A percentile compares a stretch with the other conserved stretches of the same genome.
phyloP scores from a whole-genome alignment of 2,329 filamentous ascomycete species.

The Colletotrichum endophyticum region DNA sequence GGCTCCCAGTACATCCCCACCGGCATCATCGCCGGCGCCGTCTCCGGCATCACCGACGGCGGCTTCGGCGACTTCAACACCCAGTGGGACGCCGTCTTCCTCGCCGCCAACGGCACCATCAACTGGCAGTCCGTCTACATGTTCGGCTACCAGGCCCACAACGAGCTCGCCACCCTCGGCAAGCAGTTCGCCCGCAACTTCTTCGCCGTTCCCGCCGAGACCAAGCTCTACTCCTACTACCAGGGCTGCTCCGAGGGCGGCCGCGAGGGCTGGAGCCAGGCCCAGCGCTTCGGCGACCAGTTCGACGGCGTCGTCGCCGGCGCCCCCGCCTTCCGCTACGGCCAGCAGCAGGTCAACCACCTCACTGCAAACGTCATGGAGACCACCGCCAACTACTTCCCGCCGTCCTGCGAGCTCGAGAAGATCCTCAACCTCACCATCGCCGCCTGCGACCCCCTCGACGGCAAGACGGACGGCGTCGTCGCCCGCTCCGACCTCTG shows the following conservation, averaged over 20 bases:
- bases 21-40: slow-evolving; percentile 51
- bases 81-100: slow-evolving; percentile 38
- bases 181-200: slow-evolving; percentile 53
- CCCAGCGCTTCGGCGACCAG: slow-evolving; percentile 54
- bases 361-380: slow-evolving; percentile 43
- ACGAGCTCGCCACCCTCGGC: slow-evolving; percentile 31
- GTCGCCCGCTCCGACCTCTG: slow-evolving; percentile 29
- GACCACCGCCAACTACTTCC: slow-evolving; percentile 28
- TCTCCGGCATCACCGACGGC: slow-evolving; percentile 52
- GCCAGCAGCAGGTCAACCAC: slow-evolving; percentile 50
- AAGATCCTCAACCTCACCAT: slow-evolving; percentile 61
- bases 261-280: slow-evolving; percentile 51
- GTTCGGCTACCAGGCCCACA: slow-evolving; percentile 5
- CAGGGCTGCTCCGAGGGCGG: slow-evolving; percentile 61
- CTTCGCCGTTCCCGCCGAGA: slow-evolving; percentile 41
- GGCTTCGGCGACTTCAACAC: slow-evolving; percentile 53
- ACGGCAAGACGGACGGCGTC: slow-evolving; percentile 53
- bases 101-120: slow-evolving; percentile 34
- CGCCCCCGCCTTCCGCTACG: slow-evolving; percentile 48
- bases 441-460: slow-evolving; percentile 57
- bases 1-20: slow-evolving; percentile 33
- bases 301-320: slow-evolving; percentile 51
- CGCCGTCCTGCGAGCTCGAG: slow-evolving; percentile 24
- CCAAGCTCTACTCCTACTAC: slow-evolving; percentile 51
- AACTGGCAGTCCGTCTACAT: slow-evolving; percentile 15